Evolutionary conservation across 306 rosid species (phyloP).

Genomic region (Vicia villosa): DNA sequence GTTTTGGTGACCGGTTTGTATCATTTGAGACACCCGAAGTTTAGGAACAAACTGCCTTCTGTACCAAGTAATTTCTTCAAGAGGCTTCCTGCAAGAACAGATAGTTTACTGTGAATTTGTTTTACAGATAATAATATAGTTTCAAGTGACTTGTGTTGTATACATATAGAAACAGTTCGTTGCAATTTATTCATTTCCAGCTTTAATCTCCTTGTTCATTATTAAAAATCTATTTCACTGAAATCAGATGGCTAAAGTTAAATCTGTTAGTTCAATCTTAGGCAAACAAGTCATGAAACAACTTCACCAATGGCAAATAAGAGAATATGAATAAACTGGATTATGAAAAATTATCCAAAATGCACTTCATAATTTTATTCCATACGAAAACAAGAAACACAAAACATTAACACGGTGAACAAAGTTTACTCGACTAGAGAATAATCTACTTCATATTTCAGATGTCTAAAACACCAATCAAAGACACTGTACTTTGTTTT

Average conservation of each 20-base stretch:
- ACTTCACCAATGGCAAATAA: too few species aligned
- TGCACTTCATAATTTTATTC: too few species aligned
- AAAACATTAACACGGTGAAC: too few species aligned
- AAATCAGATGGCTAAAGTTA: too few species aligned
- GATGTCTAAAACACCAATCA: background rate
- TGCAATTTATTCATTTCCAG: background rate
- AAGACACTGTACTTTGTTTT: too few species aligned
- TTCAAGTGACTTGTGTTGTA: background rate
- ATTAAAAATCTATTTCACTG: too few species aligned
- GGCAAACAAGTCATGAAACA: too few species aligned
- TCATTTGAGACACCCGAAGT: slow-evolving; percentile 72
- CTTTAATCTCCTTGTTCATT: too few species aligned
- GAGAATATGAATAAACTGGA: too few species aligned
- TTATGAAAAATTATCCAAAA: too few species aligned
- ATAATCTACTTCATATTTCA: background rate
- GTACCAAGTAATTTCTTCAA: slow-evolving; percentile 82
- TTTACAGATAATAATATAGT: background rate
- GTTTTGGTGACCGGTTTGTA: slow-evolving; percentile 66
- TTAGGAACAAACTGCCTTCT: slow-evolving; percentile 72
- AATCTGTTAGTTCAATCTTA: too few species aligned
- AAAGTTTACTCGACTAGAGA: background rate
- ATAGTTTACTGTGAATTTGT: slow-evolving; percentile 55
- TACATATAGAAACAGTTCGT: slow-evolving; percentile 2
- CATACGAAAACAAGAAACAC: too few species aligned
- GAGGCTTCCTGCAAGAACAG: slow-evolving; percentile 74